phyloP scores from a whole-genome alignment of 225 moss, liverwort and hornwort species.

The Pleurozium schreberi region DNA sequence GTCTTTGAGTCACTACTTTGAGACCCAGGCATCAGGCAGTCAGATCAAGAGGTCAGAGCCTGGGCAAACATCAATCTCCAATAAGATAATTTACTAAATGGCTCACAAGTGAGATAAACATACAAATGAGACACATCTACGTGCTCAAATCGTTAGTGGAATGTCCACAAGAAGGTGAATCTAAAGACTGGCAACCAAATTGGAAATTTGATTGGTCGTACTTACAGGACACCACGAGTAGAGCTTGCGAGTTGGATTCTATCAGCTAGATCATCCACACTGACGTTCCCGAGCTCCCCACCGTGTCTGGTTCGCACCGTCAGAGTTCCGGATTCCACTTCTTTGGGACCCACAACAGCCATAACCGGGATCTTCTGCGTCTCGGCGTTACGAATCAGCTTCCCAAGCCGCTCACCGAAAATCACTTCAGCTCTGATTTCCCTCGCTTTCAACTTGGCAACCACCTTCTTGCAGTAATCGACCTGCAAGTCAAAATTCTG shows the following conservation, averaged over 20 bases:
- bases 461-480: constrained; percentile 73
- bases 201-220: background rate
- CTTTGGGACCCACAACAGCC: constrained; percentile 96
- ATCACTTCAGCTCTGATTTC: constrained; percentile 85
- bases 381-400: constrained; percentile 90
- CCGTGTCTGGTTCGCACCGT: constrained; percentile 92
- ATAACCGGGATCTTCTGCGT: constrained; percentile 91
- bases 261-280: constrained; percentile 51
- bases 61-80: background rate
- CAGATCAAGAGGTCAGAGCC: background rate
- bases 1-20: background rate
- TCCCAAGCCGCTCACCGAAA: constrained; percentile 68
- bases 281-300: constrained; percentile 73
- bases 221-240: constrained; percentile 66
- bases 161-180: background rate
- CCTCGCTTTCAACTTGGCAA: constrained; percentile 42
- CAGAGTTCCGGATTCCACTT: constrained; percentile 72
- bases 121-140: constrained; percentile 2
- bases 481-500: constrained; percentile 17
- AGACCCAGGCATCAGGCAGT: background rate
- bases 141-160: background rate
- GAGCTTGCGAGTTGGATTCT: constrained; percentile 65
- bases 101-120: background rate
- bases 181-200: background rate
- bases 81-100: background rate